These are phyloP conservation scores for Claviceps sp. DNA, from an alignment of 2,329 filamentous ascomycete genomes.

Conservation along the genomic window DNA sequence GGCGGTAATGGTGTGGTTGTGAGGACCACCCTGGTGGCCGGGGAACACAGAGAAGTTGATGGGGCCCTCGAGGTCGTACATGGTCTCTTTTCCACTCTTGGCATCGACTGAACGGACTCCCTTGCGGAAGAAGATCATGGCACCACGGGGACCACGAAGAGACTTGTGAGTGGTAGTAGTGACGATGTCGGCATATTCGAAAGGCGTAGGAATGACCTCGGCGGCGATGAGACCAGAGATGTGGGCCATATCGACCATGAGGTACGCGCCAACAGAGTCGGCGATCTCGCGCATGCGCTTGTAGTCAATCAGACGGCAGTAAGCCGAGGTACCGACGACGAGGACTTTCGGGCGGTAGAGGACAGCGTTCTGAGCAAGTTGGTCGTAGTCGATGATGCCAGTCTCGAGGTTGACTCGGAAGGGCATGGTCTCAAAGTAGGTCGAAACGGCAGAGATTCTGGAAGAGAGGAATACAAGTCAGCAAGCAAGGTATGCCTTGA, in stretches of 20 bases:
- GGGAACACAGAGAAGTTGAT: constrained; percentile 99
- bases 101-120: constrained; percentile 79
- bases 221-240: constrained; percentile 93
- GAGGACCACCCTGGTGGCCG: constrained; percentile 93
- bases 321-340: constrained; percentile 91
- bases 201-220: constrained; percentile 85
- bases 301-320: constrained; percentile 97
- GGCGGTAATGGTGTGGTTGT: constrained; percentile 99
- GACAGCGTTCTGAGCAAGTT: constrained; percentile 75
- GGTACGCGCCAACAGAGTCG: constrained; percentile 84
- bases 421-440: constrained; percentile 98
- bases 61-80: constrained; percentile 87
- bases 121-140: constrained; percentile 99
- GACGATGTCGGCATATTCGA: constrained; percentile 85
- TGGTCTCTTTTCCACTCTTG: constrained; percentile 78
- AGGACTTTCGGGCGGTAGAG: constrained; percentile 94
- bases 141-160: constrained; percentile 87
- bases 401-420: constrained; percentile 85
- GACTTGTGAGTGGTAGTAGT: constrained; percentile 99
- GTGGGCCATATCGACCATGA: constrained; percentile 96
- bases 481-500: background rate
- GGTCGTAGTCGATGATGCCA: constrained; percentile 94
- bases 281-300: constrained; percentile 91
- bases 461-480: background rate
- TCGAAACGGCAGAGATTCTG: constrained; percentile 89